phyloP scores from a whole-genome alignment of 306 rosid genomes.

The Pyrus bretschneideri region DNA sequence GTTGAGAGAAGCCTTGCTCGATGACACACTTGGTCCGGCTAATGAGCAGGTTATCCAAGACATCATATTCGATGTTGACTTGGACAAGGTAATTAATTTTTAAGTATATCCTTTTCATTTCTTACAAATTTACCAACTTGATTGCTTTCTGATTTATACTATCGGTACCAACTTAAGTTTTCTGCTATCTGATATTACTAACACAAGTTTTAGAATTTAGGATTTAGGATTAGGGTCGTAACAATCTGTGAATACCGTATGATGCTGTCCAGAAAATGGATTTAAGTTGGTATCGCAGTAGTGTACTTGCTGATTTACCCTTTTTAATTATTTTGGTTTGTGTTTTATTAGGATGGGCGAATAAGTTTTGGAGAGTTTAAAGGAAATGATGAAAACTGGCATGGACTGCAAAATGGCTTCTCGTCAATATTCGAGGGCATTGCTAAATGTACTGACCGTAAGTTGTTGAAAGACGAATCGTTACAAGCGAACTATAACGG shows the following conservation, averaged over 20 bases:
- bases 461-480: neutral
- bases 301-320: neutral
- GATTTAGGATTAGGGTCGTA: no score
- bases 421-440: neutral
- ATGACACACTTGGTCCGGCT: slow-evolving; percentile 28
- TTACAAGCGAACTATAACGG: neutral
- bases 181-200: no score
- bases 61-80: slow-evolving; percentile 73
- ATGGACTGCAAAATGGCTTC: neutral
- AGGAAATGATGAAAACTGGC: neutral
- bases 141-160: neutral
- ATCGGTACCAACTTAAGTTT: neutral
- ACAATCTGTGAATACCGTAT: no score
- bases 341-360: neutral
- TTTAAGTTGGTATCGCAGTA: neutral
- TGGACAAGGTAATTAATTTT: slow-evolving; percentile 62
- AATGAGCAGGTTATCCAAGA: slow-evolving; percentile 64
- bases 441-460: neutral
- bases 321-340: neutral
- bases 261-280: neutral
- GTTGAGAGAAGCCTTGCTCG: slow-evolving; percentile 61
- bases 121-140: neutral
- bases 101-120: neutral
- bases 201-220: no score
- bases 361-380: neutral